phyloP scores from a whole-genome alignment of 2,329 filamentous ascomycete genomes.

The Lachnellula cervina region DNA sequence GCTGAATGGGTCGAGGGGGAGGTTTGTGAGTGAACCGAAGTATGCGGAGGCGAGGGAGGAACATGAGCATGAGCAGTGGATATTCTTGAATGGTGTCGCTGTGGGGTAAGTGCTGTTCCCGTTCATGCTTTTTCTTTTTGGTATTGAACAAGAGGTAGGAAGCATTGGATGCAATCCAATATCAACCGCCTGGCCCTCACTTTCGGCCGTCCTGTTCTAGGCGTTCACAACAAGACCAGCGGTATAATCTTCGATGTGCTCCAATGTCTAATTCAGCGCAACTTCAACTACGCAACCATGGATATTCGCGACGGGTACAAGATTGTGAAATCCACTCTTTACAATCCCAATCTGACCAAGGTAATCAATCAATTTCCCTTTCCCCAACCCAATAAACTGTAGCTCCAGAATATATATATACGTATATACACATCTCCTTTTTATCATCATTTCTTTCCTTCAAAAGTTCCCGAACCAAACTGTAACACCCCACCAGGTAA shows the following conservation, averaged over 20 bases:
- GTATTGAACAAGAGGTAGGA: constrained; percentile 30
- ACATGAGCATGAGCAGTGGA: constrained; percentile 64
- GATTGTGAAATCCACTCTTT: constrained; percentile 58
- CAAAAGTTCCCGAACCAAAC: too few species aligned
- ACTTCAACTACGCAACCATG: constrained; percentile 65
- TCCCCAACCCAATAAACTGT: too few species aligned
- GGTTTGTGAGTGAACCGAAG: constrained; percentile 48
- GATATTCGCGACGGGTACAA: constrained; percentile 61
- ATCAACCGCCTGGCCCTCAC: constrained; percentile 66
- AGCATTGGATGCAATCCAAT: constrained; percentile 66
- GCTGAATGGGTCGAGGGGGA: constrained; percentile 47
- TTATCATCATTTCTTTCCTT: too few species aligned
- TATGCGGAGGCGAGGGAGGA: constrained; percentile 45
- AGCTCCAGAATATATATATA: too few species aligned
- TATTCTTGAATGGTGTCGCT: constrained; percentile 73
- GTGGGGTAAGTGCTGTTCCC: constrained; percentile 44
- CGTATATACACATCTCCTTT: too few species aligned
- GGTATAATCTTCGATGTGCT: constrained; percentile 73
- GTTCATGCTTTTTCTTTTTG: neutral
- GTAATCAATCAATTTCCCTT: constrained; percentile 34
- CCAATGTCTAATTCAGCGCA: constrained; percentile 72
- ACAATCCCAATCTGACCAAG: constrained; percentile 58
- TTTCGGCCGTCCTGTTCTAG: constrained; percentile 65
- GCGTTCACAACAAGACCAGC: constrained; percentile 68
- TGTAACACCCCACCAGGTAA: constrained; percentile 9